Evolutionary conservation across 2,329 filamentous ascomycete species (phyloP), one percentile per base, ranked within the genome.

Genomic region (Chaetomium sp.): DNA sequence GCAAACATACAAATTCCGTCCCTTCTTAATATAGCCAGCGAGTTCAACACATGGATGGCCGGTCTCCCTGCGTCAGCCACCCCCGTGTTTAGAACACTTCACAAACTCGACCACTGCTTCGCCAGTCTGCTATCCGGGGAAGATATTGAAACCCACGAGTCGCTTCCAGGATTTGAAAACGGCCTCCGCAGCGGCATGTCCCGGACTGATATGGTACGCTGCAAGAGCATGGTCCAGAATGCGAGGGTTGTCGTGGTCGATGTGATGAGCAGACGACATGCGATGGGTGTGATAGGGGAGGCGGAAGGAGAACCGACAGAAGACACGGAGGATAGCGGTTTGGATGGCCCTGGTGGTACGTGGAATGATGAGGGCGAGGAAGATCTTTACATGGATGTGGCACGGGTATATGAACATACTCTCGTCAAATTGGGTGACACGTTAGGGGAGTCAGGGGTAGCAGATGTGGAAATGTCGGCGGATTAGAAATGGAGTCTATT

Each of bases 81-180:
- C n/a, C 72, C 83, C 1, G 87, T 88, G 0, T 91, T 96, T 65
- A 71, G 76, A 0, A 68, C 92, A 0, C 74, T 96, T 3, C 78
- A 79, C 47, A 96, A 95, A 70, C 75, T 96, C 19, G 92, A 96
- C 66, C 81, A 86, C 64, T 88, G 88, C 41, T 95, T 96, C 67
- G 82, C 88, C 1, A 89, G 86, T 56, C 74, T 96, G 8, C 68
- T 96, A 1, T 73, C 77, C 32, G 87, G 88, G 3, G 72, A 79
- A 55, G 84, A 95, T 65, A 71, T 84, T 3, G 80, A 85, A 11
- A 85, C 85, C 0, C 79, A 80, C 0, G 81, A 85, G 41, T 65
- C 74, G 0, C 74, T 96, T 1, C 85, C 89, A 0, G 89, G 90
- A 0, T 90, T 91, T 59, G 81, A 84, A 60, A 77, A 74, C 6